Evolutionary conservation across 306 rosid species (phyloP), one percentile per base, ranked within the genome.

Genomic region (Cicer judaicum): DNA sequence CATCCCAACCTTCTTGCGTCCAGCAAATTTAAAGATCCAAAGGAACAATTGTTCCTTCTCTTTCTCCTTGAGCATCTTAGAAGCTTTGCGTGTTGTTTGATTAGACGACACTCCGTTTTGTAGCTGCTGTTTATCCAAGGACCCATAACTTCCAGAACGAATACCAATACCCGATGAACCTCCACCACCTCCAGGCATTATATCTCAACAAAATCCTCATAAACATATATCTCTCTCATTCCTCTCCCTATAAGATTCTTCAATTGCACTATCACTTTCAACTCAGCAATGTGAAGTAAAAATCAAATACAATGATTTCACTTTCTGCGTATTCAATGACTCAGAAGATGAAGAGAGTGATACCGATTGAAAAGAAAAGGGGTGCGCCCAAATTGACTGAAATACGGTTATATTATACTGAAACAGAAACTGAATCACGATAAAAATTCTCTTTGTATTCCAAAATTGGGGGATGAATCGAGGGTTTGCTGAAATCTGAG

Each of bases 31-130:
- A 76, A 76, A 85, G 92, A 88, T 89, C 97, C 94, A 87, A 76
- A 76, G 86, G 85, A 89, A 84, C 78, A 85, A 50, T 70, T 84
- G 83, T 66, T 91, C 98, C 80, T 85, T 93, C 62, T 91, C 98
- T 89, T 93, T 93, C 56, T 91, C 97, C 90, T 91, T 93, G 5
- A 83, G 53, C 97, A 91, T 93, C 83, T 93, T 93, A 1, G 87
- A 79, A 79, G 91, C 82, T 72, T 93, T 93, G 1, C 93, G 74
- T 24, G 83, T 59, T 34, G 84, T 15, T 86, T 67, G 95, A 72
- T 86, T 73, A 7, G 87, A 85, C 71, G 72, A 64, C 34, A 82
- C 63, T 56, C 84, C 86, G 70, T 73, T 92, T 73, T 73, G 85
- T 57, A 75, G 19, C 84, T 92, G 94, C 81, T 92, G 92, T 66